These are phyloP conservation scores for Syzygium aromaticum DNA, from an alignment of 345 rosid genomes.

Conservation along the genomic window DNA sequence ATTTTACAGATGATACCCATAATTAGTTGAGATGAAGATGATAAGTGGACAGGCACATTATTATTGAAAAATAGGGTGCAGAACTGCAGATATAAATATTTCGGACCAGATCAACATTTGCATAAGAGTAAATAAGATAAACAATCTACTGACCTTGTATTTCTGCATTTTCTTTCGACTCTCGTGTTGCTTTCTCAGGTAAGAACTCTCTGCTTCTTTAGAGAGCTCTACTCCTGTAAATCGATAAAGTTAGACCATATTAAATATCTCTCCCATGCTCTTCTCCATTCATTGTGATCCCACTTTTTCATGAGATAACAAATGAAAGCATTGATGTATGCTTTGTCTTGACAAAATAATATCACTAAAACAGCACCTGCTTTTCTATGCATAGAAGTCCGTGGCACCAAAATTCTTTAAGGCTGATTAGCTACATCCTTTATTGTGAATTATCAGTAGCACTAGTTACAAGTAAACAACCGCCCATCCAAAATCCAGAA, in stretches of 20 bases:
- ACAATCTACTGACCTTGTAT: conserved; percentile 43
- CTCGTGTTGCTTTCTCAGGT: conserved; percentile 50
- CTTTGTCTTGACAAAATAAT: no score
- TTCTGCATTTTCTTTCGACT: conserved; percentile 43
- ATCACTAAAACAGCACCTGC: background rate
- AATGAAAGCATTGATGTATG: background rate
- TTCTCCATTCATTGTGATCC: background rate
- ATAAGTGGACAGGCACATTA: background rate
- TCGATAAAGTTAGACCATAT: background rate
- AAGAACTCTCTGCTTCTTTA: conserved; percentile 43
- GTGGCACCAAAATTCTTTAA: background rate
- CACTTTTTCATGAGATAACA: background rate
- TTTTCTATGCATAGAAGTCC: background rate
- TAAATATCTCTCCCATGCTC: conserved; percentile 4
- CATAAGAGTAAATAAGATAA: background rate
- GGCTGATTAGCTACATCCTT: background rate
- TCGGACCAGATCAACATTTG: background rate
- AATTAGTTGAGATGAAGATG: background rate
- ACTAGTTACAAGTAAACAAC: background rate
- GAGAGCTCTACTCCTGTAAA: conserved; percentile 23
- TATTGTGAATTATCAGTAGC: background rate
- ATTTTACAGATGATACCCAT: background rate
- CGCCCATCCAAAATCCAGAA: background rate
- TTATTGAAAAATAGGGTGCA: background rate
- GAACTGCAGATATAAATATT: background rate